phyloP scores from a whole-genome alignment of 345 rosid genomes.

The Eutrema japonicum region DNA sequence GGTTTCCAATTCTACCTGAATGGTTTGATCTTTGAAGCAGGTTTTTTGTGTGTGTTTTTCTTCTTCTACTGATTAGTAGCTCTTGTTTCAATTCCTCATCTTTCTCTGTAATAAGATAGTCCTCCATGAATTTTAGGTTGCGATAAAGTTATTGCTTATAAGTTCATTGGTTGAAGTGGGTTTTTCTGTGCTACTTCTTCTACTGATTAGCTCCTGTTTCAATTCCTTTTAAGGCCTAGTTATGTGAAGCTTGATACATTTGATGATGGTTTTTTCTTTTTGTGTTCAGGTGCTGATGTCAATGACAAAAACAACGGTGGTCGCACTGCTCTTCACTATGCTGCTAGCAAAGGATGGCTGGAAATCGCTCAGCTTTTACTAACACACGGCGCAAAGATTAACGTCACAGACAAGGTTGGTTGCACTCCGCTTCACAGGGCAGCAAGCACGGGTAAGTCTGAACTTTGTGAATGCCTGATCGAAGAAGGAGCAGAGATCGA shows the following conservation, averaged over 20 bases:
- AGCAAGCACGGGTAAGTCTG: conserved; percentile 79
- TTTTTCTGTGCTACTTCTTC: conserved; percentile 6
- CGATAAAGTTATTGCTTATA: neutral
- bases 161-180: neutral
- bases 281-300: conserved; percentile 71
- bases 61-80: neutral
- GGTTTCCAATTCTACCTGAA: neutral
- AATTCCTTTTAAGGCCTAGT: neutral
- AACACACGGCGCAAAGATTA: conserved; percentile 65
- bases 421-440: conserved; percentile 90
- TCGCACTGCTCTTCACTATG: conserved; percentile 92
- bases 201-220: neutral
- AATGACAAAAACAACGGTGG: conserved; percentile 78
- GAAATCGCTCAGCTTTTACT: conserved; percentile 71
- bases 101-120: neutral
- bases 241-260: neutral
- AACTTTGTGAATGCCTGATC: conserved; percentile 69
- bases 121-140: neutral
- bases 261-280: neutral
- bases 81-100: neutral
- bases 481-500: conserved; percentile 97
- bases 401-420: conserved; percentile 84
- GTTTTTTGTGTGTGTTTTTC: neutral
- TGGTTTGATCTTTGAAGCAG: neutral
- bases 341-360: conserved; percentile 90